Conservation (phyloP, 345 rosid species). For the Isatis tinctoria region DNA sequence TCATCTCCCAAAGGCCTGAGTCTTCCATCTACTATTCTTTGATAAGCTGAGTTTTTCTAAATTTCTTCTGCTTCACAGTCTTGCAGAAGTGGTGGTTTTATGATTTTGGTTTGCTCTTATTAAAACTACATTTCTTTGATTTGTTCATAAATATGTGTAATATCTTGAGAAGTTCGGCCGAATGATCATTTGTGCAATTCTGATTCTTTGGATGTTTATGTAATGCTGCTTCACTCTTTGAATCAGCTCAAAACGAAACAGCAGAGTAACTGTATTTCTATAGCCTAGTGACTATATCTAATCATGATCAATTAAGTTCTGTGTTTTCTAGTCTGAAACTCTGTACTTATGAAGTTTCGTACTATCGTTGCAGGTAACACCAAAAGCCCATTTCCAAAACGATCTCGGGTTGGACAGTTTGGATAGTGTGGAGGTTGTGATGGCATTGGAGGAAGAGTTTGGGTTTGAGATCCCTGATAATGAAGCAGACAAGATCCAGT, state of each 20-base stretch:
- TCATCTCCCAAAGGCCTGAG: neutral
- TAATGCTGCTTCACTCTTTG: neutral
- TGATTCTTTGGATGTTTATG: neutral
- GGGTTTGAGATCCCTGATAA: conserved; percentile 90
- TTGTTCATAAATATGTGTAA: neutral
- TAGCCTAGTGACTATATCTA: neutral
- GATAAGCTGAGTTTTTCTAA: neutral
- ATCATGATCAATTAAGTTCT: too few relatives aligned
- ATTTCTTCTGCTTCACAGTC: neutral
- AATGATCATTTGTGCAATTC: neutral
- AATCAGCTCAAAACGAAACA: neutral
- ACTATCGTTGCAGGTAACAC: conserved; percentile 49
- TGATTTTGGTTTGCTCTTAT: neutral
- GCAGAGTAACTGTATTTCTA: neutral
- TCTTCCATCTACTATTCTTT: neutral
- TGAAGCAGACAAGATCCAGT: conserved; percentile 86
- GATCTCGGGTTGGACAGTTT: conserved; percentile 95
- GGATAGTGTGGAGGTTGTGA: conserved; percentile 91
- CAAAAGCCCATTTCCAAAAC: conserved; percentile 74
- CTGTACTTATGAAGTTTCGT: neutral
- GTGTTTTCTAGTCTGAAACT: too few relatives aligned
- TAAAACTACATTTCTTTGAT: neutral
- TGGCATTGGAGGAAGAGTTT: conserved; percentile 97
- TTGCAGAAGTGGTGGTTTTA: neutral
- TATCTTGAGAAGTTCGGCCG: neutral